A percentile compares a stretch with the other conserved stretches of the same genome.
These are phyloP conservation scores for Ceratonia siliqua DNA, from an alignment of 306 rosid genomes.

Conservation along the genomic window DNA sequence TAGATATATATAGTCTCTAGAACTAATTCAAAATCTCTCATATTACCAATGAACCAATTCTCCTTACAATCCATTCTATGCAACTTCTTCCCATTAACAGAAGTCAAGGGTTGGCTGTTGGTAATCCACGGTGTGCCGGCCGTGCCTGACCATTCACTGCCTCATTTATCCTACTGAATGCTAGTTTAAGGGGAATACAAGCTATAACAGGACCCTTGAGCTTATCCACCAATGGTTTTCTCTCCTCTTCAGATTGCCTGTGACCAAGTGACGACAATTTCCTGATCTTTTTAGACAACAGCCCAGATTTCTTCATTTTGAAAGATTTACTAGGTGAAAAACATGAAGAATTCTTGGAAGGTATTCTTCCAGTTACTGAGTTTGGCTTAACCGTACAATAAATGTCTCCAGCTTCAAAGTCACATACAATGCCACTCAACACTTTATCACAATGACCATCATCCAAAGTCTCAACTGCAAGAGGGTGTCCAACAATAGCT, in stretches of 20 bases:
- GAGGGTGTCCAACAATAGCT: conserved; percentile 77
- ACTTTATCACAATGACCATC: conserved; percentile 47
- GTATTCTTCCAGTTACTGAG: conserved; percentile 35
- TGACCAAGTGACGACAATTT: conserved; percentile 66
- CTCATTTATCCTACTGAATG: conserved; percentile 74
- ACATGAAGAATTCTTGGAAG: conserved; percentile 40
- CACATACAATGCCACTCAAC: conserved; percentile 30
- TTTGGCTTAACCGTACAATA: conserved; percentile 28
- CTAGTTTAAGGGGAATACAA: conserved; percentile 70
- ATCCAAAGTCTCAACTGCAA: conserved; percentile 58
- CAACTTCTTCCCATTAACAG: conserved; percentile 15
- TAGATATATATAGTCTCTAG: conserved; percentile 22
- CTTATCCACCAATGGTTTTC: conserved; percentile 47
- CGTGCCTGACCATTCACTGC: conserved; percentile 59
- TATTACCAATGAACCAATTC: conserved; percentile 29
- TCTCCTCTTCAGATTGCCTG: conserved; percentile 43
- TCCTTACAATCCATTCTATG: conserved; percentile 21
- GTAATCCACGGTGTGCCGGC: conserved; percentile 39
- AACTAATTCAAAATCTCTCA: conserved; percentile 33
- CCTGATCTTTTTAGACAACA: conserved; percentile 57
- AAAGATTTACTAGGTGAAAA: conserved; percentile 42
- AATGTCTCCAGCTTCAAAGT: conserved; percentile 28
- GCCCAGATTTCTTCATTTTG: conserved; percentile 55
- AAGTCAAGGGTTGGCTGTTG: conserved; percentile 36
- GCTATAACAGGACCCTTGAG: conserved; percentile 57